Evolutionary conservation across 2,329 filamentous ascomycete genomes (phyloP).

Genomic region (Monosporascus sp.): DNA sequence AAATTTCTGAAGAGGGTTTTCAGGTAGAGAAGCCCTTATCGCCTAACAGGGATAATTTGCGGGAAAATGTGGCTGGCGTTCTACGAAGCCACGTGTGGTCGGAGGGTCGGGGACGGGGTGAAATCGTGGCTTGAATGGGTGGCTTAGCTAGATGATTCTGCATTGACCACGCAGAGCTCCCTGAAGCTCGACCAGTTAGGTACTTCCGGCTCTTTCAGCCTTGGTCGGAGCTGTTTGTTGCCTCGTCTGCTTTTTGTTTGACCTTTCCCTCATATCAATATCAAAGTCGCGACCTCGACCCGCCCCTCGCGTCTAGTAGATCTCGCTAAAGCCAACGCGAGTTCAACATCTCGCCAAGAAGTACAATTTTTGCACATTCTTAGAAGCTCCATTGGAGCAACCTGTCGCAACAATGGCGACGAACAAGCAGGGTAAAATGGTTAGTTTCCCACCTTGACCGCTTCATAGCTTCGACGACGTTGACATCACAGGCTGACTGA

Average conservation of each 20-base stretch:
- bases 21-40: background rate
- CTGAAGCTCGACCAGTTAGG: background rate
- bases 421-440: slow-evolving; percentile 99
- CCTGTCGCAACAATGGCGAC: slow-evolving; percentile 51
- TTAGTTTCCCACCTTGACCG: slow-evolving; percentile 50
- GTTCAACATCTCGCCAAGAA: slow-evolving; percentile 30
- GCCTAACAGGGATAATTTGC: background rate
- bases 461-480: slow-evolving; percentile 40
- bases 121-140: background rate
- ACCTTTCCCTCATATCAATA: slow-evolving; percentile 19
- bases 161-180: background rate
- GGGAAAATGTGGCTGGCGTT: background rate
- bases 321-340: slow-evolving; percentile 32
- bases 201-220: slow-evolving; percentile 15
- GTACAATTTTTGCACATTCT: slow-evolving; percentile 39
- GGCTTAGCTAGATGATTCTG: background rate
- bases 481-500: slow-evolving; percentile 57
- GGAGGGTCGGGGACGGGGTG: slow-evolving; percentile 19
- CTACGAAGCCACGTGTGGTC: slow-evolving; percentile 8
- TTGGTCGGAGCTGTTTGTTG: slow-evolving; percentile 25
- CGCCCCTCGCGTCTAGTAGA: slow-evolving; percentile 26
- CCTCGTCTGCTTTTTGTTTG: slow-evolving; percentile 36
- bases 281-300: slow-evolving; percentile 39
- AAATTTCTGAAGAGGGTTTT: background rate
- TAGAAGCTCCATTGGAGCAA: slow-evolving; percentile 39